Evolutionary conservation across 148 eudicot species (phyloP).

Genomic region (Amaranthus hypochondriacus): DNA sequence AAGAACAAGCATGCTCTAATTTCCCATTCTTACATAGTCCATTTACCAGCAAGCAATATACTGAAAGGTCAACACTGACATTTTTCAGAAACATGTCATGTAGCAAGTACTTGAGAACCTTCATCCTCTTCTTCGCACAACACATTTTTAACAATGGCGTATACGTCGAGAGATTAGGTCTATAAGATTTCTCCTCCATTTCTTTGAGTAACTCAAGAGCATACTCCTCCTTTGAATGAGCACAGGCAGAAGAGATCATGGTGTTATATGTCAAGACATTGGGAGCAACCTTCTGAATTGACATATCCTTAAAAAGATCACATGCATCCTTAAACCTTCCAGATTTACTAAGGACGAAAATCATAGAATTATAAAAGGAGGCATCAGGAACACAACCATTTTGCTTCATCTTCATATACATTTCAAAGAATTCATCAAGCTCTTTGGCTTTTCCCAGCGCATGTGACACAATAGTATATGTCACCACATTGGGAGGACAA

Average conservation of each 20-base stretch:
- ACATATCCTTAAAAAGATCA: slow-evolving; percentile 64
- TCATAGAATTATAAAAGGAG: slow-evolving; percentile 56
- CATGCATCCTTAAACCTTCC: slow-evolving; percentile 74
- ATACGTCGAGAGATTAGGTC: slow-evolving; percentile 57
- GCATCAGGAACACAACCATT: slow-evolving; percentile 56
- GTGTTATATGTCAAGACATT: slow-evolving; percentile 57
- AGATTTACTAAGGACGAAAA: slow-evolving; percentile 37
- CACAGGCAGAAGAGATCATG: slow-evolving; percentile 56
- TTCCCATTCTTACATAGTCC: slow-evolving; percentile 51
- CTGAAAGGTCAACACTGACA: slow-evolving; percentile 56
- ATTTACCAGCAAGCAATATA: slow-evolving; percentile 60
- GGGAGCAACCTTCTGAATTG: slow-evolving; percentile 40
- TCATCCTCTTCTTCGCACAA: slow-evolving; percentile 66
- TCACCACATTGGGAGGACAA: slow-evolving; percentile 56
- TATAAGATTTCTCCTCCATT: slow-evolving; percentile 56
- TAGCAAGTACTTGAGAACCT: slow-evolving; percentile 59
- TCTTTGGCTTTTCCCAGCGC: slow-evolving; percentile 76
- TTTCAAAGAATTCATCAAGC: slow-evolving; percentile 41
- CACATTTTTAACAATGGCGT: slow-evolving; percentile 72
- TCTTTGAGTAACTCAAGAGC: slow-evolving; percentile 58
- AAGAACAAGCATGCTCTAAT: slow-evolving; percentile 58
- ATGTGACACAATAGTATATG: slow-evolving; percentile 69
- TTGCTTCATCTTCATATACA: slow-evolving; percentile 62
- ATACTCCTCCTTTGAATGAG: slow-evolving; percentile 52
- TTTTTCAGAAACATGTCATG: slow-evolving; percentile 66